Conservation (phyloP, 768 basidiomycete species). For the Tricholoma matsutake region DNA sequence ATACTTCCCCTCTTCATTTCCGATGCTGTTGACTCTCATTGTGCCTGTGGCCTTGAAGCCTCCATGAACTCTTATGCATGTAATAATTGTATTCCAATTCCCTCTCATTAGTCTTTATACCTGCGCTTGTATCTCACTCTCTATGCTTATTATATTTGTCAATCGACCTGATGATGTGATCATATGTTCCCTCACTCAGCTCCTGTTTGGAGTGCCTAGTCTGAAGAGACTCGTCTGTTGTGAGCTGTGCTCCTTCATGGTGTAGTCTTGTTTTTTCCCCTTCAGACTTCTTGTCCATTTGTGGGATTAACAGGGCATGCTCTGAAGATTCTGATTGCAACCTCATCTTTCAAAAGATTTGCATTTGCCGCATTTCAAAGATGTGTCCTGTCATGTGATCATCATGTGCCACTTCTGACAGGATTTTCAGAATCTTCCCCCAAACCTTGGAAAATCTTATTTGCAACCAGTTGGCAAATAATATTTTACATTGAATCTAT, state of each 20-base stretch:
- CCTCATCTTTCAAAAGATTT: not conserved
- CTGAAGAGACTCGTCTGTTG: constrained; percentile 2
- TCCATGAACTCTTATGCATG: not conserved
- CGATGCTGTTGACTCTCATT: too few relatives aligned
- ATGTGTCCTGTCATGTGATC: not conserved
- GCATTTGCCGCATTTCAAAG: not conserved
- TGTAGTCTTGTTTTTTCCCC: too few relatives aligned
- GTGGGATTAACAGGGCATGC: too few relatives aligned
- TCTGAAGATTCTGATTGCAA: not conserved
- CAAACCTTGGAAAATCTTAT: too few relatives aligned
- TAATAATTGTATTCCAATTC: not conserved
- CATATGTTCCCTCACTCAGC: not conserved
- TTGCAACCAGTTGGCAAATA: too few relatives aligned
- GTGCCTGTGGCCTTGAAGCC: too few relatives aligned
- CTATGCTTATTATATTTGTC: not conserved
- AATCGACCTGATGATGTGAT: not conserved
- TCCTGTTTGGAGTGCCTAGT: constrained; percentile 2
- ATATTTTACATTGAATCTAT: too few relatives aligned
- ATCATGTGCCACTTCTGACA: not conserved
- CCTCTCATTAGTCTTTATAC: not conserved
- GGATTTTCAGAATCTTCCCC: too few relatives aligned
- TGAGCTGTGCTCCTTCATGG: too few relatives aligned
- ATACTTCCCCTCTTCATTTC: too few relatives aligned
- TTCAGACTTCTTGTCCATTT: too few relatives aligned
- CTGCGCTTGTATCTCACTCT: not conserved